phyloP scores from a whole-genome alignment of 1,139 yeast species.

The Geotrichum siamense region DNA sequence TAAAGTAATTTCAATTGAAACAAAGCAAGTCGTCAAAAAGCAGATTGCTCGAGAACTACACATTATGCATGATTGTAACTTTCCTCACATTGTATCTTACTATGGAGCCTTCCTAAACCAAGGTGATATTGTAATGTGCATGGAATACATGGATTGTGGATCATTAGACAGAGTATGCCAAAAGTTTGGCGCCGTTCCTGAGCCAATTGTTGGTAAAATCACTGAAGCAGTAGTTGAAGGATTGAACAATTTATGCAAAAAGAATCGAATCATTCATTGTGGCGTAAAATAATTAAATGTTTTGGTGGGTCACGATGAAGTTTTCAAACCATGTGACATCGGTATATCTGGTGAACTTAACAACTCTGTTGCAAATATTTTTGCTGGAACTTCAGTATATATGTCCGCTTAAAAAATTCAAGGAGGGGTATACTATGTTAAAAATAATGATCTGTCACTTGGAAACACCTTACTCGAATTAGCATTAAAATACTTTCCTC shows the following conservation, averaged over 20 bases:
- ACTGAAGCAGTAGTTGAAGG: slow-evolving; percentile 76
- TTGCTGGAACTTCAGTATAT: slow-evolving; percentile 94
- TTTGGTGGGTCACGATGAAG: slow-evolving; percentile 69
- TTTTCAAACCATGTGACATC: slow-evolving; percentile 81
- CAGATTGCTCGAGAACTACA: slow-evolving; percentile 84
- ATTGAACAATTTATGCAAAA: slow-evolving; percentile 67
- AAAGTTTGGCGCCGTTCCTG: slow-evolving; percentile 49
- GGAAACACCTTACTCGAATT: slow-evolving; percentile 86
- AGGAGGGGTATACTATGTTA: slow-evolving; percentile 85
- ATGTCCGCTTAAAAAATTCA: slow-evolving; percentile 98
- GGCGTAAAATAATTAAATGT: slow-evolving; percentile 92
- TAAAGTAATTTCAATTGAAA: slow-evolving; percentile 79
- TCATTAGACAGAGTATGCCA: slow-evolving; percentile 73
- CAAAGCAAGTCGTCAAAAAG: slow-evolving; percentile 70
- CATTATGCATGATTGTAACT: slow-evolving; percentile 81
- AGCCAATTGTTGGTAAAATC: slow-evolving; percentile 62
- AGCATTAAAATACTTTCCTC: slow-evolving; percentile 72
- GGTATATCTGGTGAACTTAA: slow-evolving; percentile 89
- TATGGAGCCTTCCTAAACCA: slow-evolving; percentile 77
- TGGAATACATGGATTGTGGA: slow-evolving; percentile 96
- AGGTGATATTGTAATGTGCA: slow-evolving; percentile 72
- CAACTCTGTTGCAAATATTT: slow-evolving; percentile 90
- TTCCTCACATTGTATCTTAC: slow-evolving; percentile 76
- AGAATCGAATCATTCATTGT: slow-evolving; percentile 82
- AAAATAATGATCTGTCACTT: slow-evolving; percentile 94